These are phyloP conservation scores for Alternaria viburni DNA, from an alignment of 2,329 filamentous ascomycete species.

Conservation along the genomic window DNA sequence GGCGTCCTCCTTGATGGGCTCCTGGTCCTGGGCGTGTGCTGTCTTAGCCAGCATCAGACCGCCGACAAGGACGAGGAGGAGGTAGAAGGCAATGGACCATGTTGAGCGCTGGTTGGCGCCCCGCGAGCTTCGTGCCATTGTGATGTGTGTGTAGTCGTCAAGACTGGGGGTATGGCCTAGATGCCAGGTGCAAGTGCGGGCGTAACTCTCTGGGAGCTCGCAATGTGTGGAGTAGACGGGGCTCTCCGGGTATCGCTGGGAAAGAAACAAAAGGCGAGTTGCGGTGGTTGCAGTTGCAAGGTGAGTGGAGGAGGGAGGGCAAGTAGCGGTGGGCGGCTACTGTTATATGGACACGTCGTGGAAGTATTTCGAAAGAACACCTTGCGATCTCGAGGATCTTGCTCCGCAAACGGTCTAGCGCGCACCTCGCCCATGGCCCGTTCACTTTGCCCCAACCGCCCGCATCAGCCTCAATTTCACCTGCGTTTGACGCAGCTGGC, in stretches of 20 bases:
- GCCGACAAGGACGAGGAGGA: constrained; percentile 83
- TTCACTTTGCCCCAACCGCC: constrained; percentile 24
- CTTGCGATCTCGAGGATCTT: constrained; percentile 34
- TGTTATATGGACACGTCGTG: constrained; percentile 38
- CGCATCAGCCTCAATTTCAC: constrained; percentile 40
- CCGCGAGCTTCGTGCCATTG: constrained; percentile 66
- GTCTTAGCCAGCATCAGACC: constrained; percentile 83
- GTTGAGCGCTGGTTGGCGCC: constrained; percentile 75
- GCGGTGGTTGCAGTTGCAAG: constrained; percentile 22
- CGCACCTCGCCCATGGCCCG: constrained; percentile 27
- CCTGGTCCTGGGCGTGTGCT: constrained; percentile 74
- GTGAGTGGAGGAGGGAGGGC: constrained; percentile 27
- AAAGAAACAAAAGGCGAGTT: constrained; percentile 27
- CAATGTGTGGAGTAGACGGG: constrained; percentile 27
- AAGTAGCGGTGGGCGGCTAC: constrained; percentile 27
- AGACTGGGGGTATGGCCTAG: constrained; percentile 16
- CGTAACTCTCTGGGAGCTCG: constrained; percentile 35
- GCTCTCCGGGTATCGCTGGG: constrained; percentile 40
- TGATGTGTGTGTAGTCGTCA: constrained; percentile 39
- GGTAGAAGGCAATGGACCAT: constrained; percentile 90
- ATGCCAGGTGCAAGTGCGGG: constrained; percentile 25
- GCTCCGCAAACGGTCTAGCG: constrained; percentile 26
- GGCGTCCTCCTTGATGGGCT: constrained; percentile 66
- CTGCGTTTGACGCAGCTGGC: constrained; percentile 30
- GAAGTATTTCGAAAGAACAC: constrained; percentile 41